A percentile compares a stretch with the other conserved stretches of the same genome.
Conservation (phyloP, 306 rosid genomes). For the Vigna hirtella region DNA sequence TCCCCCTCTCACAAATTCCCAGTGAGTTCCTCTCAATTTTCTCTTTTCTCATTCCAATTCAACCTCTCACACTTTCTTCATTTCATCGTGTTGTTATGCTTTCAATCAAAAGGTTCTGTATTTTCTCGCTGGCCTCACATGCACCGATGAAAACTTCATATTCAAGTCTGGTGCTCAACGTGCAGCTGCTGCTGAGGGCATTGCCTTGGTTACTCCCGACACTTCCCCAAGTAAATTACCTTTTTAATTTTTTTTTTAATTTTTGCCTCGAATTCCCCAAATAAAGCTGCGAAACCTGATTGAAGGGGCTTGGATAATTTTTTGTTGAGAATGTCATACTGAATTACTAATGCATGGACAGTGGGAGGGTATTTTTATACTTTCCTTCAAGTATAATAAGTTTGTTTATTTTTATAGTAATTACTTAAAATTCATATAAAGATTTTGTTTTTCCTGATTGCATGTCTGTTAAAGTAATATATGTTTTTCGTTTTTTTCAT, state of each 20-base stretch:
- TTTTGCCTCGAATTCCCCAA: not conserved
- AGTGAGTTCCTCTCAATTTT: conserved; percentile 48
- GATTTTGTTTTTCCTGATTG: not conserved
- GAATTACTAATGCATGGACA: not conserved
- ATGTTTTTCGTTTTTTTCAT: not conserved
- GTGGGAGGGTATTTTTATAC: not conserved
- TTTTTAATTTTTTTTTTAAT: not conserved
- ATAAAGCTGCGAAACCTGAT: not conserved
- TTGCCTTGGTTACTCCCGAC: conserved; percentile 83
- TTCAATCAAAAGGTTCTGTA: conserved; percentile 61
- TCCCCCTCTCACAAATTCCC: conserved; percentile 72
- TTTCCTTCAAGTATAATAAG: too few relatives aligned
- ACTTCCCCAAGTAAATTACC: conserved; percentile 80
- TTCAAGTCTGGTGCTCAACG: conserved; percentile 86
- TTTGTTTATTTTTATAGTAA: too few relatives aligned
- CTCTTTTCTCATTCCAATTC: not conserved
- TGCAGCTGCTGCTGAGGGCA: conserved; percentile 70
- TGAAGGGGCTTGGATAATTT: too few relatives aligned
- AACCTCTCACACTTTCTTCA: not conserved
- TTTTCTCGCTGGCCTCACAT: conserved; percentile 92
- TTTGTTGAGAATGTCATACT: not conserved
- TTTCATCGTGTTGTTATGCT: not conserved
- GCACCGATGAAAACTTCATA: conserved; percentile 87
- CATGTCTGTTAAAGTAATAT: not conserved
- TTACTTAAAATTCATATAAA: too few relatives aligned